Evolutionary conservation across 768 basidiomycete genomes (phyloP).

Genomic region (Glaciozyma martinii): DNA sequence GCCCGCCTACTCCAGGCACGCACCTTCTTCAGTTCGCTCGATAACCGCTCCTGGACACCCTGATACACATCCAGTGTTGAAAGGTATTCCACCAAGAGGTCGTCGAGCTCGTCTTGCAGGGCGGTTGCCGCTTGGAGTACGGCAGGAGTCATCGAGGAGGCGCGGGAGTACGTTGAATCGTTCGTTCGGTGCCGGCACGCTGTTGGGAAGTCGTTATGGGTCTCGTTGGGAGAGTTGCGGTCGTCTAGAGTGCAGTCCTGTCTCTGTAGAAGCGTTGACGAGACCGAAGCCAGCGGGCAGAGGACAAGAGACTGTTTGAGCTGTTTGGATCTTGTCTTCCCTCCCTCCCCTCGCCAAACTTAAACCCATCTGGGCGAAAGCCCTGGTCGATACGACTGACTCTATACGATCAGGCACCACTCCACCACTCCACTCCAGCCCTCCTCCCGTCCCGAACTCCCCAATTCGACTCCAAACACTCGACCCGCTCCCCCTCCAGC

Average conservation of each 20-base stretch:
- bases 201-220: not conserved
- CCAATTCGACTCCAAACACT: not conserved
- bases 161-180: not conserved
- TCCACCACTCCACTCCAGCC: not conserved
- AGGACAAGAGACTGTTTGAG: not conserved
- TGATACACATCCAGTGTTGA: not conserved
- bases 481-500: not conserved
- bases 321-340: not conserved
- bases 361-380: not conserved
- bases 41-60: not conserved
- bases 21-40: not conserved
- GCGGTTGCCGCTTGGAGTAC: not conserved
- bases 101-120: not conserved
- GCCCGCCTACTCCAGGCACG: not conserved
- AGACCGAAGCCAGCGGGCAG: not conserved
- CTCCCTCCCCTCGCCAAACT: not conserved
- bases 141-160: not conserved
- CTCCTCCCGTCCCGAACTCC: too few relatives aligned
- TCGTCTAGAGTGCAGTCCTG: not conserved
- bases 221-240: not conserved
- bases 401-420: not conserved
- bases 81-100: not conserved
- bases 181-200: not conserved
- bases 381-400: not conserved
- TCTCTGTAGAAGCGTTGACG: not conserved